Evolutionary conservation across 768 basidiomycete species (phyloP), one percentile per base, ranked within the genome.

Genomic region (Macrolepiota dolichaula): DNA sequence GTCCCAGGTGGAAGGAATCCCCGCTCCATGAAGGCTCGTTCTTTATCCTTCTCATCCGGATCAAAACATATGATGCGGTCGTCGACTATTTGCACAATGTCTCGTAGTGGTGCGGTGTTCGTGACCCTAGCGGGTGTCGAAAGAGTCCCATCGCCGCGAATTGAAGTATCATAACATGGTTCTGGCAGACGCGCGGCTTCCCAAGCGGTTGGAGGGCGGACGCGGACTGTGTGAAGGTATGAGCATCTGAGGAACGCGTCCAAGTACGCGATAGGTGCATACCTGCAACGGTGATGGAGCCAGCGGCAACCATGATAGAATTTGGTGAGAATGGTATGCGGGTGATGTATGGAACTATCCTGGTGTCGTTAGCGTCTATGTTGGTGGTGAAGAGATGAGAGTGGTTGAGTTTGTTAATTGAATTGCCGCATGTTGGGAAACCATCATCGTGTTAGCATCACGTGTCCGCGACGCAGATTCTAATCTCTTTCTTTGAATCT

Each of bases 61-160:
- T 99, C 97, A 69, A 98, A 99, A 13, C 93, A 94, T 62, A 98
- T 81, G 68, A 96, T 93, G 58, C 95, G 87, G 78, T 96, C 92
- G 75, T 98, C 96, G 63, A 96, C 84, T 54, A 96, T 86, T 73
- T 96, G 92, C 57, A 94, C 85, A 65, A 94, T 85, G 64, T 91
- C 85, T 58, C 88, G 85, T 65, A 91, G 80, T 38, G 81, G 76
- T n/a, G 86, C 76, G 12, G 83, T 77, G 65, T 82, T 77, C 10
- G 80, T 72, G 35, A 83, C 76, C 69, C 79, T 83, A 25, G 77
- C 80, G 4, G 89, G 86, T 2, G 88, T 81, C 10, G 92, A 88
- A 57, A 96, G 83, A 12, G 88, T 84, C n/a, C 88, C 95, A 66
- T 96, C 95, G n/a, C 91, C 83, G 65, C 89, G 85, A 65, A 95